phyloP scores from a whole-genome alignment of 495 filamentous ascomycete species.

The Evernia prunastri region DNA sequence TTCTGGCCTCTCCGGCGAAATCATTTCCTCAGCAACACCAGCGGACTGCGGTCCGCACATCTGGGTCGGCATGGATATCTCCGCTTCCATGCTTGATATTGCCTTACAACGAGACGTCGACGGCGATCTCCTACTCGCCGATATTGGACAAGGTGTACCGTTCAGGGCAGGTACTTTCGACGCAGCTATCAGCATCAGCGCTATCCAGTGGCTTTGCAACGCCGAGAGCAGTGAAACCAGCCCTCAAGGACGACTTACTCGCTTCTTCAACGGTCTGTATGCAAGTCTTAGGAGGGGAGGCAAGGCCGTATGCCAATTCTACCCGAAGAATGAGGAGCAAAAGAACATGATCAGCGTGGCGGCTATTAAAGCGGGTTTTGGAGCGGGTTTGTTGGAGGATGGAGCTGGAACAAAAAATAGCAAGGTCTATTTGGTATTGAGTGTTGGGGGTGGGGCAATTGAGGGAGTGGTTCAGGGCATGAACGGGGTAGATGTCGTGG shows the following conservation, averaged over 20 bases:
- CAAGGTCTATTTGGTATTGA: slow-evolving; percentile 91
- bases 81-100: slow-evolving; percentile 85
- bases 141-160: slow-evolving; percentile 92
- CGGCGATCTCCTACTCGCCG: slow-evolving; percentile 84
- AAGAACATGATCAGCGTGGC: slow-evolving; percentile 83
- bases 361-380: slow-evolving; percentile 89
- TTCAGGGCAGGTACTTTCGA: slow-evolving; percentile 92
- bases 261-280: slow-evolving; percentile 93
- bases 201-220: slow-evolving; percentile 97
- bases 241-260: slow-evolving; percentile 61
- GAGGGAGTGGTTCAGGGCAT: slow-evolving; percentile 80
- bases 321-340: slow-evolving; percentile 91
- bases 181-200: slow-evolving; percentile 87
- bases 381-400: slow-evolving; percentile 90
- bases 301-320: slow-evolving; percentile 92
- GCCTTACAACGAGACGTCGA: slow-evolving; percentile 87
- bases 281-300: slow-evolving; percentile 76
- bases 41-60: slow-evolving; percentile 78
- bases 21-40: slow-evolving; percentile 59
- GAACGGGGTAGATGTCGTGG: slow-evolving; percentile 77
- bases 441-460: slow-evolving; percentile 73
- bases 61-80: slow-evolving; percentile 94
- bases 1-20: slow-evolving; percentile 89
- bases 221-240: slow-evolving; percentile 81
- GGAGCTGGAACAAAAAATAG: slow-evolving; percentile 90